These are phyloP conservation scores for Elaeis oleifera DNA, from an alignment of 202 grass and related monocot genomes.

Conservation along the genomic window DNA sequence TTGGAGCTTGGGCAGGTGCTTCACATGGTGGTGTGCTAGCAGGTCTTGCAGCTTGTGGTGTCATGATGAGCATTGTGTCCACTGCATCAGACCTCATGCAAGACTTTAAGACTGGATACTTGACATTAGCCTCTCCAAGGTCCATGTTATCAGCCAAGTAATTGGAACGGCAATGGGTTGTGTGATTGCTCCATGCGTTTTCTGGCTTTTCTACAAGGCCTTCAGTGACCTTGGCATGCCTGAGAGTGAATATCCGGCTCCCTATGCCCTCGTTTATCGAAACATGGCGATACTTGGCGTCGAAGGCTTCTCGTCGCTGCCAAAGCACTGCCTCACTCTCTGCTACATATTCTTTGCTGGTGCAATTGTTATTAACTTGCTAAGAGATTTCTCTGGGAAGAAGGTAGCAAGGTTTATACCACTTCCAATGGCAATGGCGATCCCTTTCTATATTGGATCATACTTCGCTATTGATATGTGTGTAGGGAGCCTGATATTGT, in stretches of 20 bases:
- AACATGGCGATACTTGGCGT: conserved; percentile 39
- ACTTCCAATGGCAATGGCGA: conserved; percentile 48
- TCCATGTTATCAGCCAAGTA: conserved; percentile 46
- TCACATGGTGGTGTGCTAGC: conserved; percentile 43
- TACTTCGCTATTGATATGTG: conserved; percentile 51
- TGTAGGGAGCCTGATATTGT: conserved; percentile 34
- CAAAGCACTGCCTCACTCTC: conserved; percentile 39
- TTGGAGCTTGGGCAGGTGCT: conserved; percentile 37
- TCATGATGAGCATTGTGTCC: conserved; percentile 44
- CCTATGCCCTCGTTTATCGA: conserved; percentile 35
- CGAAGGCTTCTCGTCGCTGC: conserved; percentile 40
- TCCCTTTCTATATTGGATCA: conserved; percentile 47
- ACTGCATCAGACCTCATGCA: conserved; percentile 48
- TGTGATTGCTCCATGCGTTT: conserved; percentile 42
- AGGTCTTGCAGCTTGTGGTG: conserved; percentile 37
- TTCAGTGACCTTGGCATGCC: conserved; percentile 30
- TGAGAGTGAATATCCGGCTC: conserved; percentile 36
- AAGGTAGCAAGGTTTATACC: conserved; percentile 34
- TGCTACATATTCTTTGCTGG: conserved; percentile 30
- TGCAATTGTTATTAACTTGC: conserved; percentile 34
- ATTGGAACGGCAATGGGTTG: conserved; percentile 49
- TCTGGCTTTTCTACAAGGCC: conserved; percentile 51
- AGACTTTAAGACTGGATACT: conserved; percentile 49
- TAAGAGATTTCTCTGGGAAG: conserved; percentile 36
- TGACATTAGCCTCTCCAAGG: conserved; percentile 42